Percentiles rank a stretch among this genome's conserved stretches.
Evolutionary conservation across 345 rosid species (phyloP).

Genomic region (Brassica rapa): DNA sequence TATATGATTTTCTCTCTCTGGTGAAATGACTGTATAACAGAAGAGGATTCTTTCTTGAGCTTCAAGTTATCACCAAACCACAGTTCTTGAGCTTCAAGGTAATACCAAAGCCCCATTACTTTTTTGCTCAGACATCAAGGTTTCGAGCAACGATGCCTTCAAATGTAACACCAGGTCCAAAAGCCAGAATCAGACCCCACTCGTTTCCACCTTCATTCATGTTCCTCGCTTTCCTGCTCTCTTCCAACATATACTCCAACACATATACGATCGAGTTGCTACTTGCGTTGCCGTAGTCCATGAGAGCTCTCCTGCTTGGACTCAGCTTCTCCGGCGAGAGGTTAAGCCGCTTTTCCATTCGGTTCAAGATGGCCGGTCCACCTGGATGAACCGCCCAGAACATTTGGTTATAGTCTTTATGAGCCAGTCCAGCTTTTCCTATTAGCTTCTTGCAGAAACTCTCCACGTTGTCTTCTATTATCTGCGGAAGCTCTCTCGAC

Average conservation of each 20-base stretch:
- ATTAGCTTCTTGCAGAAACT: constrained; percentile 72
- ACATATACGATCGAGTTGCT: constrained; percentile 93
- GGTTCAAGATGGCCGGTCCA: constrained; percentile 91
- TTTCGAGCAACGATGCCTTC: constrained; percentile 95
- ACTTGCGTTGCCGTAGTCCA: constrained; percentile 94
- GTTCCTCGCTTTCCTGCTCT: constrained; percentile 51
- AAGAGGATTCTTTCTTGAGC: constrained; percentile 22
- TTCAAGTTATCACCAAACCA: constrained; percentile 28
- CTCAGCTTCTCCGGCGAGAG: constrained; percentile 73
- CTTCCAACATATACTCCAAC: constrained; percentile 87
- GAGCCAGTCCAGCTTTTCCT: constrained; percentile 46
- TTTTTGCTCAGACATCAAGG: constrained; percentile 45
- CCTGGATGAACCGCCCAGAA: constrained; percentile 99
- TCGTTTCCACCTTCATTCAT: constrained; percentile 40
- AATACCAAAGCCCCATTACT: not conserved
- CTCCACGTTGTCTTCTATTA: constrained; percentile 84
- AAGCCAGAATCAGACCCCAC: constrained; percentile 86
- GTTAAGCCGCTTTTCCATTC: constrained; percentile 75
- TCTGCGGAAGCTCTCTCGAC: constrained; percentile 85
- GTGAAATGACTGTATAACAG: not conserved
- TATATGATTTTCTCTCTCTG: constrained; percentile 2
- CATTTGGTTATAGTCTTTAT: constrained; percentile 64
- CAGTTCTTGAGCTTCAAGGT: constrained; percentile 26
- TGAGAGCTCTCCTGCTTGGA: constrained; percentile 81
- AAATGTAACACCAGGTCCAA: constrained; percentile 97